A percentile compares a stretch with the other conserved stretches of the same genome.
phyloP scores from a whole-genome alignment of 108 stramenopile species.

The Nitzschia sp. region DNA sequence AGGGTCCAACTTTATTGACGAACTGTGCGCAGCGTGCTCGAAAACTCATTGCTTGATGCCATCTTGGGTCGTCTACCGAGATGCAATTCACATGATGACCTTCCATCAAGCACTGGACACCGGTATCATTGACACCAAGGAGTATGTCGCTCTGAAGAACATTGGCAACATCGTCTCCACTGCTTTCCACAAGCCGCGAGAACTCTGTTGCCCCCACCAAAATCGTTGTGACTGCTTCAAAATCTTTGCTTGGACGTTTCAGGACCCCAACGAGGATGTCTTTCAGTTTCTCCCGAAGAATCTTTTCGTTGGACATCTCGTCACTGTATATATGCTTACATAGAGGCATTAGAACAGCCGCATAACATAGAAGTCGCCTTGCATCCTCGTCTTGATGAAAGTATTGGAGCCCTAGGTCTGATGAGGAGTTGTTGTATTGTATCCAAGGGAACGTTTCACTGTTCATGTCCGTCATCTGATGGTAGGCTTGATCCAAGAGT shows the following conservation, averaged over 20 bases:
- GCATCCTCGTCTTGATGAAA: slow-evolving; percentile 70
- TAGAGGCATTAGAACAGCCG: slow-evolving; percentile 75
- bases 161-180: slow-evolving; percentile 64
- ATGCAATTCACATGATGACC: slow-evolving; percentile 47
- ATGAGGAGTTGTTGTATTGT: too few relatives aligned
- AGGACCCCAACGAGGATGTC: slow-evolving; percentile 71
- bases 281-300: slow-evolving; percentile 40
- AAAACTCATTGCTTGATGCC: slow-evolving; percentile 81
- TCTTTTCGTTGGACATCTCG: slow-evolving; percentile 51
- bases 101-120: slow-evolving; percentile 53
- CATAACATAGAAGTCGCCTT: slow-evolving; percentile 83
- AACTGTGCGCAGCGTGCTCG: slow-evolving; percentile 50
- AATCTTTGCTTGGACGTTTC: slow-evolving; percentile 74
- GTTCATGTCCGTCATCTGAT: slow-evolving; percentile 55
- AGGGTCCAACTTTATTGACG: slow-evolving; percentile 54
- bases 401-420: too few relatives aligned
- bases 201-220: slow-evolving; percentile 74
- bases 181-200: slow-evolving; percentile 58
- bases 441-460: too few relatives aligned
- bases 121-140: slow-evolving; percentile 30
- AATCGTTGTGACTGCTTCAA: slow-evolving; percentile 72
- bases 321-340: slow-evolving; percentile 30
- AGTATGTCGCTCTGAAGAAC: slow-evolving; percentile 68
- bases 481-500: slow-evolving; percentile 58
- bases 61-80: slow-evolving; percentile 71